phyloP scores from a whole-genome alignment of 2,329 filamentous ascomycete genomes.

The Pseudogymnoascus sp. region DNA sequence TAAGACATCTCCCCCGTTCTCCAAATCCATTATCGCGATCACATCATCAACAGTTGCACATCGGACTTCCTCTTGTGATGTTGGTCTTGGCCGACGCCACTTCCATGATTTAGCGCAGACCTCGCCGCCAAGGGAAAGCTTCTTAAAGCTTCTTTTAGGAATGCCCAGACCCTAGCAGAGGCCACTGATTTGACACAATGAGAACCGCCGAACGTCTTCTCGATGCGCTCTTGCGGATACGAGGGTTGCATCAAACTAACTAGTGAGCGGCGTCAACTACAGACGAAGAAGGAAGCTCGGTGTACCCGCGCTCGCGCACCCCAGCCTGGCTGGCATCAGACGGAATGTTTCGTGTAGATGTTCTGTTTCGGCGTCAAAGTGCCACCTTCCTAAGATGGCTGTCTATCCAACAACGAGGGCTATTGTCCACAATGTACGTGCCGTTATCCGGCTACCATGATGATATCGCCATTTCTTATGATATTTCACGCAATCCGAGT shows the following conservation, averaged over 20 bases:
- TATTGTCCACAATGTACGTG: background rate
- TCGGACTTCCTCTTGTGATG: background rate
- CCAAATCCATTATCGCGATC: background rate
- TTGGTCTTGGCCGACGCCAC: conserved; percentile 5
- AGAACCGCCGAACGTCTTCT: background rate
- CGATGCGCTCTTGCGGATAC: background rate
- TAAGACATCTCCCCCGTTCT: background rate
- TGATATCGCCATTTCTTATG: background rate
- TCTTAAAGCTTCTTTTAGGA: background rate
- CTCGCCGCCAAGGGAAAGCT: background rate
- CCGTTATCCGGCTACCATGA: background rate
- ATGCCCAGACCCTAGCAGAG: background rate
- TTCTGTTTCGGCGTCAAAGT: background rate
- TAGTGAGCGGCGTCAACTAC: background rate
- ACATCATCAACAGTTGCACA: background rate
- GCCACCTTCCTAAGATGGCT: background rate
- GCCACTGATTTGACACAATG: background rate
- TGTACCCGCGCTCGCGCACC: background rate
- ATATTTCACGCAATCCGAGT: background rate
- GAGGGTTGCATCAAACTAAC: background rate
- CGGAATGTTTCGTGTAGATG: background rate
- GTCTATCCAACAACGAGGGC: background rate
- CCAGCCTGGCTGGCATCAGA: background rate
- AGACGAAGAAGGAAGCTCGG: conserved; percentile 2
- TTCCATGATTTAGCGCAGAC: background rate